Evolutionary conservation across 352 stramenopile species (phyloP).

Genomic region (Globisporangium cylindrosporum): DNA sequence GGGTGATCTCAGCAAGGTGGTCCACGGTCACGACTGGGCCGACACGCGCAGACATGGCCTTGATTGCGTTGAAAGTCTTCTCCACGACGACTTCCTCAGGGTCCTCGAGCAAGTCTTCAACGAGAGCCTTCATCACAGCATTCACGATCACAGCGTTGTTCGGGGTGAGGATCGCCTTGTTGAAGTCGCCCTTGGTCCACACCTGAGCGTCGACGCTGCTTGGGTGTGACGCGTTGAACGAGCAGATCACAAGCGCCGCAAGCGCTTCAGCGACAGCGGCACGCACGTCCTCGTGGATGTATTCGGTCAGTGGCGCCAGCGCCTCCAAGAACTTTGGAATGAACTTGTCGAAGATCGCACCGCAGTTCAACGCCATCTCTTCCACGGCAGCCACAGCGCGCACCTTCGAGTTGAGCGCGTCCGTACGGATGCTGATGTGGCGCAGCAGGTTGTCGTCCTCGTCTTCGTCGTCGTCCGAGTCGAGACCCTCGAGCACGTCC

Average conservation of each 20-base stretch:
- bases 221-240: slow-evolving; percentile 78
- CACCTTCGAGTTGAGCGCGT: slow-evolving; percentile 84
- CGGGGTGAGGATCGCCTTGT: slow-evolving; percentile 69
- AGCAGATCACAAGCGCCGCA: slow-evolving; percentile 79
- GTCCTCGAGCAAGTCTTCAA: slow-evolving; percentile 81
- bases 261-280: slow-evolving; percentile 75
- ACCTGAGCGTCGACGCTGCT: slow-evolving; percentile 77
- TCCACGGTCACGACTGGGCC: slow-evolving; percentile 90
- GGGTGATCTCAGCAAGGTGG: slow-evolving; percentile 77
- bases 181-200: slow-evolving; percentile 82
- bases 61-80: slow-evolving; percentile 95
- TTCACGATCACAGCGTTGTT: slow-evolving; percentile 77
- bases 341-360: slow-evolving; percentile 74
- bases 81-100: slow-evolving; percentile 89
- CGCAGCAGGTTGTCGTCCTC: slow-evolving; percentile 63
- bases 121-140: slow-evolving; percentile 74
- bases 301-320: slow-evolving; percentile 76
- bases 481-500: slow-evolving; percentile 63
- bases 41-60: slow-evolving; percentile 93
- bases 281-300: slow-evolving; percentile 87
- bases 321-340: slow-evolving; percentile 82
- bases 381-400: slow-evolving; percentile 80
- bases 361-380: slow-evolving; percentile 82
- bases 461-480: slow-evolving; percentile 79
- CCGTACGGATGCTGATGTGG: slow-evolving; percentile 86